Base-by-base conservation (phyloP, 1,139 yeast genomes). In the Lodderomyces theae region DNA sequence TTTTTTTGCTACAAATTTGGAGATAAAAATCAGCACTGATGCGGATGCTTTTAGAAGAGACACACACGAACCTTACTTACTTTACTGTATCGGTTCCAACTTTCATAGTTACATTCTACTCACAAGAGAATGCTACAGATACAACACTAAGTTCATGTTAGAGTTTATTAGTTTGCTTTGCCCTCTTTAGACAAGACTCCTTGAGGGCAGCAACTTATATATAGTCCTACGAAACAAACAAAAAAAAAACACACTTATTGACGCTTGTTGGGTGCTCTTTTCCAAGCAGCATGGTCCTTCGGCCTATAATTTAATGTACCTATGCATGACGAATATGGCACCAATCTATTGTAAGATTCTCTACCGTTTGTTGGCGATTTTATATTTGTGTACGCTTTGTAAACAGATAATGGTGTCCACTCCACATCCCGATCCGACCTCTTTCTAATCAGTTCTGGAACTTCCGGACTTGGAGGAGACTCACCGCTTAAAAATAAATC, bases 331-430 rank as follows among this genome's bases (percentile, higher is more conserved):
- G 44, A 42, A 38, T 48, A 47, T 13, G 51, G 51, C 5, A 48
- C 51, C 34, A 48, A 41, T 28, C 48, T 45, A 39, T 48, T 48
- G 28, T 47, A 48, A 2, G 57, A 47, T 49, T 58, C 50, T 52
- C 61, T 43, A 16, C 49, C 54, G 48, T 57, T 47, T 43, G 58
- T 47, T 15, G 51, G 53, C 13, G 60, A 53, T 34, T 61, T 62
- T 38, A 61, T 44, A 43, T 59, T 64, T 15, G 73, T 66, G 42
- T 60, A 68, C 2, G 70, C 72, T 31, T 64, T 60, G 47, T 56
- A 67, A 3, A 69, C 53, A 18, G 70, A 63, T 15, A 63, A 50
- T 1, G 73, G 73, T 31, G 56, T 56, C 74, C 74, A 69, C 15
- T 44, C 51, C 12, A 48, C 51, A 35, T 42, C 60, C 16, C 48